Conservation (phyloP, 2,329 filamentous ascomycete species). For the Aspergillus candidus region DNA sequence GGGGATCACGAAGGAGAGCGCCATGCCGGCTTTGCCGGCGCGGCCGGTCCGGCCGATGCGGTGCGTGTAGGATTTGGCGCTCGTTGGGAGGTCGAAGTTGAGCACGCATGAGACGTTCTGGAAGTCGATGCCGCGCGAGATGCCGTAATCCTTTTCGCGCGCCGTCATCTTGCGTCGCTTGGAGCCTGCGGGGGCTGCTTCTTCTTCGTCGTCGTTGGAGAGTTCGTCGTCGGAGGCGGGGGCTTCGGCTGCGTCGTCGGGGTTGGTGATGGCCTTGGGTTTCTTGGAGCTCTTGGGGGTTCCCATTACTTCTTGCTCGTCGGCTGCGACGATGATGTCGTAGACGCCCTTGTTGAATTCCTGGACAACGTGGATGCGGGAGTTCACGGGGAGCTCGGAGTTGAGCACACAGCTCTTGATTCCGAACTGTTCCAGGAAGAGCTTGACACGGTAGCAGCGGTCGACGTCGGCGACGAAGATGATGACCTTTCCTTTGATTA, state of each 20-base stretch:
- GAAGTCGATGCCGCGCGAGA: conserved; percentile 96
- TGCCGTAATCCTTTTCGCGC: conserved; percentile 82
- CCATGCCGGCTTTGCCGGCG: conserved; percentile 87
- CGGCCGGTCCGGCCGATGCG: conserved; percentile 89
- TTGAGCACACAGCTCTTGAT: conserved; percentile 91
- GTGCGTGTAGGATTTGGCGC: conserved; percentile 91
- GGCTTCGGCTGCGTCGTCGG: conserved; percentile 16
- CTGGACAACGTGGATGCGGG: conserved; percentile 86
- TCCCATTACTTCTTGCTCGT: conserved; percentile 80
- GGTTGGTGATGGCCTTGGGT: conserved; percentile 12
- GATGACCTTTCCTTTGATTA: conserved; percentile 88
- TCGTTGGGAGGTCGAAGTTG: conserved; percentile 91
- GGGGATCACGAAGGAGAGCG: conserved; percentile 90
- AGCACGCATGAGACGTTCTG: conserved; percentile 89
- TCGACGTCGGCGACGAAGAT: conserved; percentile 83
- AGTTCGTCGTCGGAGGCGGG: conserved; percentile 26
- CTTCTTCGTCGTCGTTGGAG: conserved; percentile 36
- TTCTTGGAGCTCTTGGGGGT: conserved; percentile 34
- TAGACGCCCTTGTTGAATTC: conserved; percentile 97
- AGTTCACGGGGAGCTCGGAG: conserved; percentile 89
- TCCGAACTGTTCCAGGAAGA: conserved; percentile 95
- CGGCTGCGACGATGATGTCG: conserved; percentile 94
- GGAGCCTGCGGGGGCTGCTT: conserved; percentile 21
- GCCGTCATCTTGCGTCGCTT: conserved; percentile 60
- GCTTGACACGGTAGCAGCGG: conserved; percentile 81